Conservation (phyloP, 78 protist species). For the Dictyostelium brefeldianum region DNA sequence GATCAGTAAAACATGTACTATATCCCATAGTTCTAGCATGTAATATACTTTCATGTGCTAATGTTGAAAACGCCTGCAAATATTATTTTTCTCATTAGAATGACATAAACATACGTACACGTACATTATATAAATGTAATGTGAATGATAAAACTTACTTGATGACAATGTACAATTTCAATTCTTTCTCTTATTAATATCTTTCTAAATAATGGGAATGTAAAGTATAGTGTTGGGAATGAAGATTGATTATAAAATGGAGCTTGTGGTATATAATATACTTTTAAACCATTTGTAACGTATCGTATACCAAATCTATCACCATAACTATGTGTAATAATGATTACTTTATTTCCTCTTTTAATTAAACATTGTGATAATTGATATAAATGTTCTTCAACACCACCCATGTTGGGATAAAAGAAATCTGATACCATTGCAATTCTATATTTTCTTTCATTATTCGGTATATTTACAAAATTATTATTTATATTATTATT, state of each 20-base stretch:
- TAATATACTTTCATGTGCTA: conserved; percentile 94
- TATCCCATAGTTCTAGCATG: conserved; percentile 94
- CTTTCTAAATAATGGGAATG: conserved; percentile 89
- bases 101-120: neutral
- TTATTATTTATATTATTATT: neutral
- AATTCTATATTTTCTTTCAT: conserved; percentile 73
- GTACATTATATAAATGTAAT: neutral
- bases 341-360: conserved; percentile 92
- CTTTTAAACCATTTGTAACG: conserved; percentile 95
- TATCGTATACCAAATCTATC: conserved; percentile 94
- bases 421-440: conserved; percentile 97
- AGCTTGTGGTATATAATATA: conserved; percentile 93
- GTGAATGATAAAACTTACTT: conserved; percentile 35
- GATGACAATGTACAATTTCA: conserved; percentile 97
- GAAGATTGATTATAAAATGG: conserved; percentile 72
- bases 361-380: conserved; percentile 91
- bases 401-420: conserved; percentile 98
- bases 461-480: neutral
- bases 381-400: conserved; percentile 95
- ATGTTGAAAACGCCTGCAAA: conserved; percentile 91
- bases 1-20: conserved; percentile 95
- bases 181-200: conserved; percentile 94
- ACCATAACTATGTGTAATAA: conserved; percentile 94
- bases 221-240: conserved; percentile 90
- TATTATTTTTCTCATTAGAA: neutral